Conservation (phyloP, 768 basidiomycete genomes). For the Sarcomyxa edulis region DNA sequence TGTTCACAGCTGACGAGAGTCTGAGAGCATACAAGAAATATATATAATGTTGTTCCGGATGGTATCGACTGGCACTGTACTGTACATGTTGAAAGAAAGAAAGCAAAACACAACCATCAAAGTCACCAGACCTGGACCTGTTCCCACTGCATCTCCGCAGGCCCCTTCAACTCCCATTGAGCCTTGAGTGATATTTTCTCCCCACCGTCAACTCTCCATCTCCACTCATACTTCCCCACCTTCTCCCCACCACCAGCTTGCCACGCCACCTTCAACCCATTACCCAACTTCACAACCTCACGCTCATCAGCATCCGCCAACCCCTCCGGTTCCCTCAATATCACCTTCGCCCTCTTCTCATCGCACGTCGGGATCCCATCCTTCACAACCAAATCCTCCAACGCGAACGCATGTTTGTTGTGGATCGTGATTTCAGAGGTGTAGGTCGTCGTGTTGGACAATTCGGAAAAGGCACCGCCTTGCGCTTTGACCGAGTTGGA, state of each 20-base stretch:
- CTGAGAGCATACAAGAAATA: too few relatives aligned
- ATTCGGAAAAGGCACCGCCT: slow-evolving; percentile 39
- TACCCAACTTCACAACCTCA: slow-evolving; percentile 23
- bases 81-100: too few relatives aligned
- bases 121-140: too few relatives aligned
- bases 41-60: too few relatives aligned
- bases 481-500: slow-evolving; percentile 28
- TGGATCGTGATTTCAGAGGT: slow-evolving; percentile 38
- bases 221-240: slow-evolving; percentile 56
- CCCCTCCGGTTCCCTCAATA: slow-evolving; percentile 40
- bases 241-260: slow-evolving; percentile 42
- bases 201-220: slow-evolving; percentile 35
- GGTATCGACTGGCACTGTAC: too few relatives aligned
- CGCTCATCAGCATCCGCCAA: slow-evolving; percentile 41
- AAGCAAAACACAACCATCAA: too few relatives aligned
- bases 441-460: slow-evolving; percentile 37
- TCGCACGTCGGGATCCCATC: slow-evolving; percentile 40
- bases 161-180: slow-evolving; percentile 49
- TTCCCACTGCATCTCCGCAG: slow-evolving; percentile 24
- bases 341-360: slow-evolving; percentile 36
- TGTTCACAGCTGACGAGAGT: too few relatives aligned
- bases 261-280: slow-evolving; percentile 28
- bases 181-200: slow-evolving; percentile 37
- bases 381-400: slow-evolving; percentile 38
- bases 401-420: slow-evolving; percentile 42